A percentile compares a stretch with the other conserved stretches of the same genome.
These are phyloP conservation scores for Aspergillus texensis DNA, from an alignment of 2,329 filamentous ascomycete species.

Conservation along the genomic window DNA sequence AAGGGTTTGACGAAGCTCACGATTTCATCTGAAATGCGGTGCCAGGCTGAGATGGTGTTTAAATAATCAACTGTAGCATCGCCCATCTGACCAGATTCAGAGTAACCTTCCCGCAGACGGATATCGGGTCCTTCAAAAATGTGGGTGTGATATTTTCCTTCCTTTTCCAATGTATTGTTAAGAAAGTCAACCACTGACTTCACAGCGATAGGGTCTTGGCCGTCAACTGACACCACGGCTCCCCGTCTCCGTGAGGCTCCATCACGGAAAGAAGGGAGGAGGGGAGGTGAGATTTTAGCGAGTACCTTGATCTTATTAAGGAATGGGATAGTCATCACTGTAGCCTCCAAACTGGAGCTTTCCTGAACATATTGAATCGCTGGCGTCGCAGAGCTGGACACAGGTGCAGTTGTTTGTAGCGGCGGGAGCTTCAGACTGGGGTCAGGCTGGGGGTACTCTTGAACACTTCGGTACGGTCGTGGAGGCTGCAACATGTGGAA, in stretches of 20 bases:
- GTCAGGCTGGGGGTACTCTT: constrained; percentile 44
- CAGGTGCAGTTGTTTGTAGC: constrained; percentile 47
- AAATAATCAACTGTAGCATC: constrained; percentile 63
- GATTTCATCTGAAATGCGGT: constrained; percentile 73
- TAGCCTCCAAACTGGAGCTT: constrained; percentile 61
- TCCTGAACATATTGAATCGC: constrained; percentile 34
- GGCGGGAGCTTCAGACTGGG: constrained; percentile 57
- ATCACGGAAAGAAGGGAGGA: constrained; percentile 44
- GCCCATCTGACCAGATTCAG: constrained; percentile 38
- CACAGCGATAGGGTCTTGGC: constrained; percentile 66
- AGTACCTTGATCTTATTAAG: constrained; percentile 77
- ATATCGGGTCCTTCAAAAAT: constrained; percentile 52
- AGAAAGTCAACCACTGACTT: constrained; percentile 68
- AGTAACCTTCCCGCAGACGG: constrained; percentile 21
- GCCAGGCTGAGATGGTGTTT: constrained; percentile 71
- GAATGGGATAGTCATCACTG: constrained; percentile 75
- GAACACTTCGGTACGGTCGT: constrained; percentile 40
- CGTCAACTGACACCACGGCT: constrained; percentile 81
- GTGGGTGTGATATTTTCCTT: constrained; percentile 54
- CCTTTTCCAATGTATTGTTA: constrained; percentile 54
- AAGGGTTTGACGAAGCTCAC: constrained; percentile 55
- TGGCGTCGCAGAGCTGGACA: constrained; percentile 24
- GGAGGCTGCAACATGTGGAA: constrained; percentile 60
- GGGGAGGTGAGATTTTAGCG: constrained; percentile 72
- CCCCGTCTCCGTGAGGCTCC: constrained; percentile 59